Conservation (phyloP, 805 yeast species). For the Kuraishia cidri region DNA sequence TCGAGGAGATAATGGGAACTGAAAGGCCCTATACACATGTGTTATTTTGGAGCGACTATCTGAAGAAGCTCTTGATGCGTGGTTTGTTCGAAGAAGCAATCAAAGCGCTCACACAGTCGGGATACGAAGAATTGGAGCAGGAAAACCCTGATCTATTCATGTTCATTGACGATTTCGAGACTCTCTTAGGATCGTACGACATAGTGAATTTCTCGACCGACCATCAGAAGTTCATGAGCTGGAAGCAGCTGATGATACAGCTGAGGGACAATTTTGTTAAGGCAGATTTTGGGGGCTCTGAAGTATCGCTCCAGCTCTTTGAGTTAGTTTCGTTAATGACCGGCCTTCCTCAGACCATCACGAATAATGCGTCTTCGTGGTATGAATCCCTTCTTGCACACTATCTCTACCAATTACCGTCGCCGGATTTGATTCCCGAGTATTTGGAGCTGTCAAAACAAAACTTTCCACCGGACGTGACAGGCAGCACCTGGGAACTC, state of each 20-base stretch:
- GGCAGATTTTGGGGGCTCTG: conserved; percentile 15
- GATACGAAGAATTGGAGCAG: conserved; percentile 27
- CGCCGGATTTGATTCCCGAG: conserved; percentile 28
- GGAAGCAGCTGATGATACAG: conserved; percentile 43
- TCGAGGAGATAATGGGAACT: conserved; percentile 31
- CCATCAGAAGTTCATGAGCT: conserved; percentile 31
- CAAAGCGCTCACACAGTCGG: conserved; percentile 32
- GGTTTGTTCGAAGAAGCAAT: conserved; percentile 54
- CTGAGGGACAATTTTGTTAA: conserved; percentile 31
- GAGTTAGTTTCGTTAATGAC: conserved; percentile 34
- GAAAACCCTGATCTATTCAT: conserved; percentile 18
- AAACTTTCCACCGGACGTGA: conserved; percentile 22
- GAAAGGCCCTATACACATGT: conserved; percentile 30
- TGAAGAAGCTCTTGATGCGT: conserved; percentile 48
- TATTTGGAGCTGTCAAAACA: conserved; percentile 26
- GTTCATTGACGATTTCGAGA: conserved; percentile 30
- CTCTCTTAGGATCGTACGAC: conserved; percentile 29
- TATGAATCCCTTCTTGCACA: conserved; percentile 44
- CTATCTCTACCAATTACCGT: conserved; percentile 48
- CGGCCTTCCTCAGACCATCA: conserved; percentile 39
- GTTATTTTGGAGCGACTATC: conserved; percentile 52
- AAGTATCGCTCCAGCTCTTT: conserved; percentile 24
- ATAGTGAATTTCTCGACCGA: conserved; percentile 20
- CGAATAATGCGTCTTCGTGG: conserved; percentile 50
- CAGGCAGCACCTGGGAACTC: conserved; percentile 38